Base-by-base conservation (phyloP, 768 basidiomycete species). In the Hypsizygus marmoreus region DNA sequence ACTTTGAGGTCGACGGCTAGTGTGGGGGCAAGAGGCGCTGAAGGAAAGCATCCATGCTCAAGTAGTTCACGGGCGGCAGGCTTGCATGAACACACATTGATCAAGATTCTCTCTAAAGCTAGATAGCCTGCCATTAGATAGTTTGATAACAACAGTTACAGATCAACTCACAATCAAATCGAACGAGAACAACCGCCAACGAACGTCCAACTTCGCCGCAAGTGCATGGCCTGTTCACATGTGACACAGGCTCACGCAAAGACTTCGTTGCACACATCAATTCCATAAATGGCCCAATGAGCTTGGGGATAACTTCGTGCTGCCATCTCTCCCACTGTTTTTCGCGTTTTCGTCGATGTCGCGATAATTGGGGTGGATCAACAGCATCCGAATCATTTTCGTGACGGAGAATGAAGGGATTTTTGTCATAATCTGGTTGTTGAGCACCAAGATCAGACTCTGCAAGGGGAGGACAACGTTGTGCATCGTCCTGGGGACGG, bases 1-100 rank as follows among this genome's bases (percentile, higher is more conserved):
- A 69, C 50, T 26, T 47, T 48, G 13, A 70, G 23, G 40, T 68
- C 62, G 1, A 71, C 59, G 10, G 64, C 68, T 3, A 71, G 47
- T 8, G 60, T 57, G 6, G 69, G 69, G 0, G 34, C 42, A 3
- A 57, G 13, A 0, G 68, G 68, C 5, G 63, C 49, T 29, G 57
- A 62, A 12, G 67, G 57, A 40, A 68, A 66, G n/a, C 56, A 43
- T 2, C 57, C 61, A 4, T n/a, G 14, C 24, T 25, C 24, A 4
- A 67, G 40, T 9, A 66, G 59, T 31, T 67, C 60, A 20, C 19
- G 12, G 16, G 25, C 22, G 36, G 25, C 22, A 9, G 19, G 36
- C 14, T 20, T 5, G 57, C 53, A 30, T 49, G 50, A 11, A 20
- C 36, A 45, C 57, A 56, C 2, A 40, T 5, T 40, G 59, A 62